phyloP scores from a whole-genome alignment of 1,284 basidiomycete species.

The Microbotryum lychnidis-dioicae region DNA sequence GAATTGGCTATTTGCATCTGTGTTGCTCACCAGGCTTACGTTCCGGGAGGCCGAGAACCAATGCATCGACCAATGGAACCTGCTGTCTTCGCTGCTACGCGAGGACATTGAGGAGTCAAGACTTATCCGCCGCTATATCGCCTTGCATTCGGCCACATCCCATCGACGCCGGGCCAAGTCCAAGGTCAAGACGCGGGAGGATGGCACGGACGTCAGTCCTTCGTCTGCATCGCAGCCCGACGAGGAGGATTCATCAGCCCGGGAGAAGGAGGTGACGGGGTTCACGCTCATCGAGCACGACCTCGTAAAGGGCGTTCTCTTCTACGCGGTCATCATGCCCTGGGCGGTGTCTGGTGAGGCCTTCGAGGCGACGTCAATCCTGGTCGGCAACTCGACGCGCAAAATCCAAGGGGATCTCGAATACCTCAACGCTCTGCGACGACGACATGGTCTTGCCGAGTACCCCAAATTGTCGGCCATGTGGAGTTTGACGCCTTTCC shows the following conservation, averaged over 20 bases:
- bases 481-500: conserved; percentile 23
- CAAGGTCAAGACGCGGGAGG: conserved; percentile 4
- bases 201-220: neutral
- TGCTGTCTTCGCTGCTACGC: conserved; percentile 11
- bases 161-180: conserved; percentile 12
- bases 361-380: conserved; percentile 17
- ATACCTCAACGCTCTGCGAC: conserved; percentile 6
- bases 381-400: conserved; percentile 11
- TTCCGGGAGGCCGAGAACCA: conserved; percentile 15
- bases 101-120: conserved; percentile 12
- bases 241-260: too few relatives aligned
- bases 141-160: conserved; percentile 12
- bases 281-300: conserved; percentile 22
- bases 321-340: conserved; percentile 18
- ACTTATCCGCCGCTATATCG: conserved; percentile 6
- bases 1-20: neutral
- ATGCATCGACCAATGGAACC: conserved; percentile 16
- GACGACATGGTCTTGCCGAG: neutral
- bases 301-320: conserved; percentile 7
- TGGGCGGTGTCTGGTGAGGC: conserved; percentile 17
- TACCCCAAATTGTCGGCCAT: conserved; percentile 10
- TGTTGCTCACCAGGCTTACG: neutral
- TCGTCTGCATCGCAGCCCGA: neutral
- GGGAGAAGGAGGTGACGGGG: conserved; percentile 12
- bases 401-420: conserved; percentile 4